phyloP scores from a whole-genome alignment of 2,329 filamentous ascomycete species.

The Fusarium aywerte region DNA sequence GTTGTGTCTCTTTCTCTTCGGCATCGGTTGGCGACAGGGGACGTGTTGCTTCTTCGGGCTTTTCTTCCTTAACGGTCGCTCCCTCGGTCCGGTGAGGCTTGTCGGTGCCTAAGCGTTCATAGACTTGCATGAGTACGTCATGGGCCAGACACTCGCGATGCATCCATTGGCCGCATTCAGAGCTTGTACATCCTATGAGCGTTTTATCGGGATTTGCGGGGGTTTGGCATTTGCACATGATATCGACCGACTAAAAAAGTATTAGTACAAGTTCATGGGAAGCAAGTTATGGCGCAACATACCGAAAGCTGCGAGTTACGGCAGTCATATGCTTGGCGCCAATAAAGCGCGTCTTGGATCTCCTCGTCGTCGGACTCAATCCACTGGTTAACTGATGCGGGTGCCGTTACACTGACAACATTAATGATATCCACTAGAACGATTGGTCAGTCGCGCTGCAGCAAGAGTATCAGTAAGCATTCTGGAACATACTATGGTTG shows the following conservation, averaged over 20 bases:
- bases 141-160: constrained; percentile 71
- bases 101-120: constrained; percentile 60
- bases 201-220: constrained; percentile 72
- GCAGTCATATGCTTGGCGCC: constrained; percentile 71
- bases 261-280: constrained; percentile 37
- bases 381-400: constrained; percentile 73
- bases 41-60: constrained; percentile 50
- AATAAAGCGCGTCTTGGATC: constrained; percentile 68
- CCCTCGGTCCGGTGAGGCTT: constrained; percentile 59
- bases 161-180: constrained; percentile 68
- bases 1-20: constrained; percentile 61
- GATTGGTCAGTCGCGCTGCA: constrained; percentile 20
- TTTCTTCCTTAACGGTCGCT: constrained; percentile 55
- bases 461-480: background rate
- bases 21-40: constrained; percentile 65
- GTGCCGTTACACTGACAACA: constrained; percentile 73
- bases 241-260: constrained; percentile 60
- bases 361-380: constrained; percentile 75
- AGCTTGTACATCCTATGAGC: constrained; percentile 67
- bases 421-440: constrained; percentile 76
- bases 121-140: constrained; percentile 63
- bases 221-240: constrained; percentile 67
- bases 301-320: constrained; percentile 68
- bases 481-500: constrained; percentile 70
- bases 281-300: constrained; percentile 46